Evolutionary conservation across 352 stramenopile genomes (phyloP), one percentile per base, ranked within the genome.

Genomic region (Blastocystis sp.): DNA sequence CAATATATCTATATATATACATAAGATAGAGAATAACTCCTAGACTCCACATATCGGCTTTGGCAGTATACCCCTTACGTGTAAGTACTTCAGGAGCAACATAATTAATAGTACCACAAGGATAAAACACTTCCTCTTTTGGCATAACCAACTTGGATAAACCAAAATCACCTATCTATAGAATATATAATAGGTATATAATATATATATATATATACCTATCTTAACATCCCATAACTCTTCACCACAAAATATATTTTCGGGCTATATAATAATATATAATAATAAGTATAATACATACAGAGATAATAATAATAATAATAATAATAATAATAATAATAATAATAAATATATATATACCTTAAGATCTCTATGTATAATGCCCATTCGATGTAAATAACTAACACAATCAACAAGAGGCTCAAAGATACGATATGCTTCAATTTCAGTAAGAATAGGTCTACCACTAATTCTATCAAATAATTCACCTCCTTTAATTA

Each of bases 391-490:
- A 34, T 91, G 83, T 28, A 93, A 66, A 52, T 93, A 91, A 48
- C 72, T 77, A 3, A 91, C 77, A 35, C 77, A 83, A 65, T 89
- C 80, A 13, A 88, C 73, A 25, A 91, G 67, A 16, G 80, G 81
- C 25, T 73, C 65, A 70, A 92, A 84, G 23, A 91, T 76, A 6
- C 75, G 72, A 4, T 78, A 77, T 3, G 82, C 82, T 48, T 92
- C 79, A 1, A 76, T 70, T 68, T 93, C 82, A 1, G 78, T 86
- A 57, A 88, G 87, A 37, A 77, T 65, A 23, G 75, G 74, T 1
- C 77, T 70, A 0, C 80, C 77, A 0, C 93, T 82, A 62, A 96
- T 95, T 2, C 81, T 76, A 70, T 94, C 88, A 71, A 95, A 95
- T 3, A 96, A 68, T 65, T 95, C 87, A 11, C 88, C 87, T n/a